A percentile compares a stretch with the other conserved stretches of the same genome.
phyloP scores from a whole-genome alignment of 768 basidiomycete species.

The Collybia mongolica region DNA sequence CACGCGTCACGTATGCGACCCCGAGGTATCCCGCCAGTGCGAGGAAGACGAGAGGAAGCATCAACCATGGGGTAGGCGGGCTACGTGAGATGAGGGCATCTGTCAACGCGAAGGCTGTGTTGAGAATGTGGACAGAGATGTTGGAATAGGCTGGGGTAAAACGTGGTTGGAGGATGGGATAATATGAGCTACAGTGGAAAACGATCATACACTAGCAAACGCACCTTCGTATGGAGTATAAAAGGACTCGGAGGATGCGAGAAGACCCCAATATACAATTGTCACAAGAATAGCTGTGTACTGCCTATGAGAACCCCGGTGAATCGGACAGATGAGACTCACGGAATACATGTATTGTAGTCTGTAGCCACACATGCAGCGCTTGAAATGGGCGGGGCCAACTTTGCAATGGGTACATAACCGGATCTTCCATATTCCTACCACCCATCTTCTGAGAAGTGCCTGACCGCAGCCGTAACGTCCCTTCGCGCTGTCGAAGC shows the following conservation, averaged over 20 bases:
- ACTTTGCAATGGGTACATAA: conserved; percentile 50
- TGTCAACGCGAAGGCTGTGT: conserved; percentile 52
- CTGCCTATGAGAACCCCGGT: background rate
- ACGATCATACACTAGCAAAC: conserved; percentile 1
- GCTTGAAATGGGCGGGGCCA: conserved; percentile 59
- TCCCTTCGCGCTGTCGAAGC: too few relatives aligned
- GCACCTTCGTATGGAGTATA: conserved; percentile 34
- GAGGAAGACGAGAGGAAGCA: conserved; percentile 44
- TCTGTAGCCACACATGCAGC: conserved; percentile 52
- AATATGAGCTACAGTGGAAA: background rate
- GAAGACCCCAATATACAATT: conserved; percentile 58
- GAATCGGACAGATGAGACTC: conserved; percentile 22
- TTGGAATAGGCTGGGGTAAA: conserved; percentile 55
- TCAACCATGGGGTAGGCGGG: conserved; percentile 51
- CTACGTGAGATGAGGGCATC: conserved; percentile 58
- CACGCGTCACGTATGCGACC: conserved; percentile 66
- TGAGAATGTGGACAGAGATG: conserved; percentile 61
- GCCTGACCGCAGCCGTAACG: too few relatives aligned
- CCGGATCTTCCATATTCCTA: too few relatives aligned
- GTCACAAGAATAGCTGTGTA: conserved; percentile 61
- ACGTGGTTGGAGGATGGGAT: too few relatives aligned
- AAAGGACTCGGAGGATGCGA: conserved; percentile 44
- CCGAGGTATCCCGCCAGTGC: conserved; percentile 58
- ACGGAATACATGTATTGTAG: conserved; percentile 59
- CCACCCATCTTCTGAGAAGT: too few relatives aligned